Evolutionary conservation across 306 rosid genomes (phyloP), one percentile per base, ranked within the genome.

Genomic region (Senna tora): DNA sequence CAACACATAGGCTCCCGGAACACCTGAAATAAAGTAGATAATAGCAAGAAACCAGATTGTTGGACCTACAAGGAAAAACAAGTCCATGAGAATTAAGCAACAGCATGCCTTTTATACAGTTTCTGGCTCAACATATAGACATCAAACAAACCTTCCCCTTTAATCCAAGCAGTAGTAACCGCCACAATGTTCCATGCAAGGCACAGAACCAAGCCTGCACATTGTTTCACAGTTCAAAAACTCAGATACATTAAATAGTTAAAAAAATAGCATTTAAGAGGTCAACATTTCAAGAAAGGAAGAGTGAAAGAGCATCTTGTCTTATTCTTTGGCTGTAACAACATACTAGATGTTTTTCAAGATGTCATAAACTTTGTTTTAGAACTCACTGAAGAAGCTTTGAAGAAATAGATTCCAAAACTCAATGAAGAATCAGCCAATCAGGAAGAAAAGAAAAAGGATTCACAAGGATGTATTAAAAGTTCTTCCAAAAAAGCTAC

Each of bases 101-200:
- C 32, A 61, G 32, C 6, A 10, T 63, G 70, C 73, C 30, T n/a
- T 7, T n/a, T 65, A 64, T 73, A 69, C 25, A 19, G 71, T 22
- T 58, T 56, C 59, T 16, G 55, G 54, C 49, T 16, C 54, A 34
- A 36, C 19, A 43, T 76, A 9, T 57, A 64, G 74, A 45, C 67
- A 65, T 58, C 65, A 66, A 72, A 56, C 81, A 65, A 55, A 95
- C 99, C 91, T 89, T 85, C 99, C 65, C 97, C 97, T 70, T 74
- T 78, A 77, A 91, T 81, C 96, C 97, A 94, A 74, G 91, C 95
- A 65, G 79, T 75, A 8, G 96, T 80, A 80, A 87, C 89, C 7
- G 99, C 96, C 56, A 94, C 61, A 75, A 89, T 49, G 77, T 91
- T 94, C 99, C 99, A 94, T 22, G 74, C 9, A 78, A 94, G 92